Conservation (phyloP, 148 eudicot genomes). For the Rhododendron mucronatum region DNA sequence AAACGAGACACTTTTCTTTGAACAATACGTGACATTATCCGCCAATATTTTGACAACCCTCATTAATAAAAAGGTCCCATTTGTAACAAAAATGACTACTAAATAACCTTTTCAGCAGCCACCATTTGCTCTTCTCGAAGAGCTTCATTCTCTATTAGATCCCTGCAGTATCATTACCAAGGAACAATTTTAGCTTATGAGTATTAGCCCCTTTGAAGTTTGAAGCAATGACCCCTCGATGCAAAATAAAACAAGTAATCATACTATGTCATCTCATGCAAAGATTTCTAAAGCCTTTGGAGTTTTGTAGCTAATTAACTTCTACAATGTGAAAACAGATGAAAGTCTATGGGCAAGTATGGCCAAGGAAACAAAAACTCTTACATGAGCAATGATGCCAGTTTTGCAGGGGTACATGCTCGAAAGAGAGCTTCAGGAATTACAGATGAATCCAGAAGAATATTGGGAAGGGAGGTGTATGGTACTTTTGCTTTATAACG, state of each 20-base stretch:
- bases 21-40: not conserved
- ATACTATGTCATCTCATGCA: not conserved
- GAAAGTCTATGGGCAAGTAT: not conserved
- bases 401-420: constrained; percentile 55
- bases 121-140: constrained; percentile 45
- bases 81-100: not conserved
- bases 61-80: not conserved
- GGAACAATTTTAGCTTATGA: not conserved
- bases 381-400: constrained; percentile 65
- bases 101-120: constrained; percentile 59
- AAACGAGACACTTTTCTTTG: not conserved
- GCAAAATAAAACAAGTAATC: not conserved
- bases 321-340: not conserved
- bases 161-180: constrained; percentile 34
- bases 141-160: constrained; percentile 46
- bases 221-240: not conserved
- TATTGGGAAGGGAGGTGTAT: constrained; percentile 80
- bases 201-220: not conserved
- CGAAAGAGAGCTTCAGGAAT: constrained; percentile 90
- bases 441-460: constrained; percentile 59
- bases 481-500: constrained; percentile 65
- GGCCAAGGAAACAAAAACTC: constrained; percentile 15
- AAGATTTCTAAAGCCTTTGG: not conserved
- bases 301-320: not conserved
- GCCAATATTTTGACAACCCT: not conserved